phyloP scores from a whole-genome alignment of 306 rosid genomes.

The Pueraria montana region DNA sequence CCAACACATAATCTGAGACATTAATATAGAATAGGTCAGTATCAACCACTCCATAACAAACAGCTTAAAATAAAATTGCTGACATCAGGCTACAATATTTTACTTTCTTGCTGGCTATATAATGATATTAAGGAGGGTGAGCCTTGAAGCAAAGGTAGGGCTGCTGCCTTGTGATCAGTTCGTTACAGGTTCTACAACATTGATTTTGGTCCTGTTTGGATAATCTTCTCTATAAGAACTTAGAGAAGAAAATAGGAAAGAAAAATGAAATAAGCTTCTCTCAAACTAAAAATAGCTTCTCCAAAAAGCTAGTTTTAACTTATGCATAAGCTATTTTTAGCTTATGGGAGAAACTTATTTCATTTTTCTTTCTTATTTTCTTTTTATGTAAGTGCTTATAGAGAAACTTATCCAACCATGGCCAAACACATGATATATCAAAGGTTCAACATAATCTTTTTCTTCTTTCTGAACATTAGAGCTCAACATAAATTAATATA shows the following conservation, averaged over 20 bases:
- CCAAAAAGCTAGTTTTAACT: background rate
- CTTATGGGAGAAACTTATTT: background rate
- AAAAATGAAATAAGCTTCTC: background rate
- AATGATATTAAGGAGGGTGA: slow-evolving; percentile 27
- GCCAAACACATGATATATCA: background rate
- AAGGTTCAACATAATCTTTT: background rate
- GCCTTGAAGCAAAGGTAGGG: slow-evolving; percentile 6
- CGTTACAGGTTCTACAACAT: slow-evolving; percentile 24
- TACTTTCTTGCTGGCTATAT: background rate
- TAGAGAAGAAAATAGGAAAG: background rate
- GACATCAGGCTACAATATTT: slow-evolving; percentile 23
- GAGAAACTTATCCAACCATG: background rate
- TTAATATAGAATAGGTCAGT: slow-evolving; percentile 44
- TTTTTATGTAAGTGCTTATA: background rate
- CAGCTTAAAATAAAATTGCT: slow-evolving; percentile 27
- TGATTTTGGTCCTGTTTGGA: background rate
- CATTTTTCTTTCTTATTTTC: background rate
- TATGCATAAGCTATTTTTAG: background rate
- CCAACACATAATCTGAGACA: slow-evolving; percentile 88
- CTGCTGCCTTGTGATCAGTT: background rate
- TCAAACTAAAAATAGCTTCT: background rate
- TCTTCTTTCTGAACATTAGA: background rate
- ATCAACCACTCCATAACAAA: slow-evolving; percentile 36
- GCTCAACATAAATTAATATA: slow-evolving; percentile 17
- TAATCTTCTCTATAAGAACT: background rate